A percentile compares a stretch with the other conserved stretches of the same genome.
Evolutionary conservation across 106 monocot species (phyloP).

Genomic region (Triglochin maritima): DNA sequence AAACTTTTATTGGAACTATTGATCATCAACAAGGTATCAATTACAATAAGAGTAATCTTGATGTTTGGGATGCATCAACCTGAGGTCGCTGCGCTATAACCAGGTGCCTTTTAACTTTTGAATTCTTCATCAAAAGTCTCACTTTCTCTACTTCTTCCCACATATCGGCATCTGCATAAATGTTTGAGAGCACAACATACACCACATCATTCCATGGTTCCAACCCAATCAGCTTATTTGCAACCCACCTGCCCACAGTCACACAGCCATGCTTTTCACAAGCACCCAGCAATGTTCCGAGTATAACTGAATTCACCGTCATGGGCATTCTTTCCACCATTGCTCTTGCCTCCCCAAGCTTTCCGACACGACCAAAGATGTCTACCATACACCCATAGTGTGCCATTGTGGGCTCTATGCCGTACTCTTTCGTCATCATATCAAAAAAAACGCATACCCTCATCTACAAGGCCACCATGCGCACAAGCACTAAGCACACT

Average conservation of each 20-base stretch:
- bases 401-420: conserved; percentile 26
- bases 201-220: conserved; percentile 81
- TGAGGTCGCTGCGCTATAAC: conserved; percentile 26
- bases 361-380: conserved; percentile 53
- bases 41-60: background rate
- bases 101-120: conserved; percentile 36
- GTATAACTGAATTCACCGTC: conserved; percentile 34
- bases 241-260: conserved; percentile 50
- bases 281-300: conserved; percentile 58
- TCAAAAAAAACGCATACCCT: conserved; percentile 40
- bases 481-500: conserved; percentile 51
- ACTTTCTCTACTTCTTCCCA: conserved; percentile 46
- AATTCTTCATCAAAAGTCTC: conserved; percentile 39
- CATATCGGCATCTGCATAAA: conserved; percentile 38
- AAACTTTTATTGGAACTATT: too few relatives aligned
- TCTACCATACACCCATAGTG: conserved; percentile 72
- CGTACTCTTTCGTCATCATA: conserved; percentile 19
- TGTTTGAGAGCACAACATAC: conserved; percentile 68
- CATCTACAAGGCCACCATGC: conserved; percentile 43
- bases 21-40: too few relatives aligned
- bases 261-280: conserved; percentile 62
- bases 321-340: conserved; percentile 40
- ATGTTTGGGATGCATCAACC: background rate
- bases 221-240: conserved; percentile 31
- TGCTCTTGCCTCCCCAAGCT: conserved; percentile 37